Conservation (phyloP, 495 filamentous ascomycete genomes). For the Acidomyces sp. region DNA sequence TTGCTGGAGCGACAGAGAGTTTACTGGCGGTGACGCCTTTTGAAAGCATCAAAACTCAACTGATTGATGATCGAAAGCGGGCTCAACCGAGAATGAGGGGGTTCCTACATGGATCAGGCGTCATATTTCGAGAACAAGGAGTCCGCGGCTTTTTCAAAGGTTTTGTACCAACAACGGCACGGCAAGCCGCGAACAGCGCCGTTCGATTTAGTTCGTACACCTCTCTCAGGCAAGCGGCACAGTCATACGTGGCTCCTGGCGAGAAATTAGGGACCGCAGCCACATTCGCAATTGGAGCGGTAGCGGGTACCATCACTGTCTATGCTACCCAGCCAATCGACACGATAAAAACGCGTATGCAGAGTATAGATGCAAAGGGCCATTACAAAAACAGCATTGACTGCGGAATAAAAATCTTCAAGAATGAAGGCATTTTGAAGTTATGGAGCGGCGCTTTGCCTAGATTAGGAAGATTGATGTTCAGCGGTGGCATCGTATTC, state of each 20-base stretch:
- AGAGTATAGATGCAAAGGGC: constrained; percentile 75
- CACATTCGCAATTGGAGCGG: constrained; percentile 82
- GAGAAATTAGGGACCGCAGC: constrained; percentile 84
- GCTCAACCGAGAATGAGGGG: constrained; percentile 77
- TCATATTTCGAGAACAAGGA: constrained; percentile 80
- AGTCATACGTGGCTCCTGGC: constrained; percentile 82
- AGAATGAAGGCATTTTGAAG: constrained; percentile 76
- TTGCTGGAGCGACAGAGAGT: constrained; percentile 88
- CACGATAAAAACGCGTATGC: constrained; percentile 94
- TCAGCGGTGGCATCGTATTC: constrained; percentile 92
- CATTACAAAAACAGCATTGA: constrained; percentile 81
- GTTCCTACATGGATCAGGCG: constrained; percentile 75
- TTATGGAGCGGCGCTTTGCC: constrained; percentile 93
- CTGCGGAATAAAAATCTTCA: constrained; percentile 72
- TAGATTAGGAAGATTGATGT: constrained; percentile 63
- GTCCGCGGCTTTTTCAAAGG: constrained; percentile 91
- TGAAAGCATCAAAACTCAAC: constrained; percentile 83
- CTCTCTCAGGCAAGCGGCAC: constrained; percentile 75
- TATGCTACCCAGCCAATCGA: constrained; percentile 83
- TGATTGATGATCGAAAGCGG: constrained; percentile 86
- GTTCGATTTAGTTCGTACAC: constrained; percentile 84
- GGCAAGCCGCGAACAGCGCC: constrained; percentile 90
- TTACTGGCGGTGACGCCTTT: constrained; percentile 90
- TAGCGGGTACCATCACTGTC: constrained; percentile 87
- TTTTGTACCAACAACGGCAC: constrained; percentile 84